Conservation (phyloP, 2,329 filamentous ascomycete species). For the Xenoacremonium recifei region DNA sequence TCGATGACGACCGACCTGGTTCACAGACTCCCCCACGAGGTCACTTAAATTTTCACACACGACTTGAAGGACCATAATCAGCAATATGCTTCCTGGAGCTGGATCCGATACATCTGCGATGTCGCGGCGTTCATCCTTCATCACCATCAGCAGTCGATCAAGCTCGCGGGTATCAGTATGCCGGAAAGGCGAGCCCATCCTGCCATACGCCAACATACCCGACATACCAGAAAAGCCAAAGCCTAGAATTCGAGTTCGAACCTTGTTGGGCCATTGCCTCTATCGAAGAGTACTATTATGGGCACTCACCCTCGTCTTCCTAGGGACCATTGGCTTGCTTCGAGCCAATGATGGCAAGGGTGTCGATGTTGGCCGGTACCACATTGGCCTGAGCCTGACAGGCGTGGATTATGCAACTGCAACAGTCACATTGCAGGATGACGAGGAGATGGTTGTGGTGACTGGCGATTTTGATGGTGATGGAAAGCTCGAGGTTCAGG, state of each 20-base stretch:
- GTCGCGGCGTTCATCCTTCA: conserved; percentile 30
- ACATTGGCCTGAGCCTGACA: conserved; percentile 19
- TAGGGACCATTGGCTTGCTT: conserved; percentile 42
- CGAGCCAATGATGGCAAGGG: conserved; percentile 28
- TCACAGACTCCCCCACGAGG: too few species aligned
- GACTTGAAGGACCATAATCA: too few species aligned
- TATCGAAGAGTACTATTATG: conserved; percentile 54
- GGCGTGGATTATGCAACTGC: conserved; percentile 23
- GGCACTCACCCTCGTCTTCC: conserved; percentile 39
- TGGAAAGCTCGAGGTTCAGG: conserved; percentile 22
- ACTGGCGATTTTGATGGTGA: conserved; percentile 29
- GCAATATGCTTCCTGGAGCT: too few species aligned
- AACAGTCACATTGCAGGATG: conserved; percentile 25
- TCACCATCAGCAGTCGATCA: conserved; percentile 34
- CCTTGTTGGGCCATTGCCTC: conserved; percentile 50
- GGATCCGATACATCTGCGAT: too few species aligned
- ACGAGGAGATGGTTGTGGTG: conserved; percentile 27
- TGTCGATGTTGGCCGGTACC: conserved; percentile 22
- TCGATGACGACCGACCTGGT: too few species aligned
- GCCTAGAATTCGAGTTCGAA: conserved; percentile 39
- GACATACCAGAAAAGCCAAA: conserved; percentile 33
- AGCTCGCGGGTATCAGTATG: conserved; percentile 30
- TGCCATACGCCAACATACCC: conserved; percentile 31
- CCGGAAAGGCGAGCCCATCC: conserved; percentile 31
- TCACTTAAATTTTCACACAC: too few species aligned